phyloP scores from a whole-genome alignment of 2,329 filamentous ascomycete species.

The Microdochium nivale region DNA sequence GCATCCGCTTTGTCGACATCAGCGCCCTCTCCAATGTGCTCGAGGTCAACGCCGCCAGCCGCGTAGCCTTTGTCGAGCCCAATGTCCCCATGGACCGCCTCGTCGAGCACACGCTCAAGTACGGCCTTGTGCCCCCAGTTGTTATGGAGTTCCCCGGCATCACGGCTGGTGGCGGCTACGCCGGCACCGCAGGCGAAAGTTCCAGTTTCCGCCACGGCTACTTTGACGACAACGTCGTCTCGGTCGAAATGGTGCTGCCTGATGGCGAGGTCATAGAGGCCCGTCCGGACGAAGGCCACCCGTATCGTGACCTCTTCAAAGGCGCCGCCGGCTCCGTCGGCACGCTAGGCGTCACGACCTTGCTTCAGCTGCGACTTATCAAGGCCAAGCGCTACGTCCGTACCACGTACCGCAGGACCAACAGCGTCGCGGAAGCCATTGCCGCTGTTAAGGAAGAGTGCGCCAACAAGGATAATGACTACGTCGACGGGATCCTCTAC shows the following conservation, averaged over 20 bases:
- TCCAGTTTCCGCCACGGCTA: conserved; percentile 63
- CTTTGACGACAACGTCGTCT: conserved; percentile 56
- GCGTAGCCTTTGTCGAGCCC: conserved; percentile 61
- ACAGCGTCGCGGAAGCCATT: conserved; percentile 37
- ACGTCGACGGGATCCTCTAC: conserved; percentile 67
- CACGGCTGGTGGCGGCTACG: conserved; percentile 63
- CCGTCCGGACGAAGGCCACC: conserved; percentile 14
- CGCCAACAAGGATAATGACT: conserved; percentile 44
- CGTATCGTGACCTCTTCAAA: conserved; percentile 47
- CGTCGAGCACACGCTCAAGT: conserved; percentile 54
- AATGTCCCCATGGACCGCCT: conserved; percentile 69
- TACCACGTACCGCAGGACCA: conserved; percentile 49
- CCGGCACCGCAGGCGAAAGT: conserved; percentile 64
- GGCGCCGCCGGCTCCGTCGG: conserved; percentile 61
- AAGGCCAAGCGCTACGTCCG: conserved; percentile 53
- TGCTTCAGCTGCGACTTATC: conserved; percentile 56
- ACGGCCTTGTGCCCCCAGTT: conserved; percentile 60
- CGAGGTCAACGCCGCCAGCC: conserved; percentile 43
- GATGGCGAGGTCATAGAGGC: conserved; percentile 54
- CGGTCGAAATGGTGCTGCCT: conserved; percentile 61
- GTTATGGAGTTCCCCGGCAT: conserved; percentile 74
- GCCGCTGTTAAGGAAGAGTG: conserved; percentile 39
- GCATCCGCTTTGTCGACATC: conserved; percentile 51
- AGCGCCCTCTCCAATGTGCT: conserved; percentile 56
- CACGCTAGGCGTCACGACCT: conserved; percentile 58